Evolutionary conservation across 306 rosid species (phyloP), one percentile per base, ranked within the genome.

Genomic region (Glycine soja): DNA sequence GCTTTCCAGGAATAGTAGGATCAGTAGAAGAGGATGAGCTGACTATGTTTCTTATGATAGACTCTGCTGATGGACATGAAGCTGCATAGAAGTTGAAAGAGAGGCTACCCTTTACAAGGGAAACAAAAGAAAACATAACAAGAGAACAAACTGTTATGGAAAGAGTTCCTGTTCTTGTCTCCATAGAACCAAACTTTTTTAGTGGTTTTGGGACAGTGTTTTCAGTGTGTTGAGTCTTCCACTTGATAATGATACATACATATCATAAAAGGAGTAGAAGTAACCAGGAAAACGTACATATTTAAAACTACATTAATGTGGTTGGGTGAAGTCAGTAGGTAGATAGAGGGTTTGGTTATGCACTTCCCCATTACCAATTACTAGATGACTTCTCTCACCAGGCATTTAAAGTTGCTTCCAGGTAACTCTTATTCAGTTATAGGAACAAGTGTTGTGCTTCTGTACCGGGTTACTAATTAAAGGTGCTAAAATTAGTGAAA

Each of bases 1-100:
- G 98, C 89, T 92, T 92, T 36, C 95, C 97, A 3, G 98, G 97
- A 69, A 92, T 45, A 40, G 98, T 77, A 36, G 97, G 92, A 83
- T 94, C 98, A 15, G 10, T 30, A 11, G 90, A 82, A 56, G 95
- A 89, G 77, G 93, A 90, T 40, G 97, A 88, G 38, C 83, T 80
- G 11, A 94, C 92, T 3, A 88, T 83, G 84, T 87, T 84, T 84
- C 90, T 83, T 53, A 94, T 88, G 18, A 91, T 66, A 12, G 85
- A 77, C 88, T 94, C 98, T 0, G 97, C 98, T 1, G 90, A 2
- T 13, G 97, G 98, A 68, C 98, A 94, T 30, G 97, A 88, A 82
- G 70, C 80, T 10, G 83, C 88, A 78, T 94, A 94, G 89, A 92
- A 92, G 78, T 88, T 77, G 67, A 87, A 88, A 36, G 97, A 87